These are phyloP conservation scores for Backusella circina DNA, from an alignment of 192 early-diverging fungal genomes.

Conservation along the genomic window DNA sequence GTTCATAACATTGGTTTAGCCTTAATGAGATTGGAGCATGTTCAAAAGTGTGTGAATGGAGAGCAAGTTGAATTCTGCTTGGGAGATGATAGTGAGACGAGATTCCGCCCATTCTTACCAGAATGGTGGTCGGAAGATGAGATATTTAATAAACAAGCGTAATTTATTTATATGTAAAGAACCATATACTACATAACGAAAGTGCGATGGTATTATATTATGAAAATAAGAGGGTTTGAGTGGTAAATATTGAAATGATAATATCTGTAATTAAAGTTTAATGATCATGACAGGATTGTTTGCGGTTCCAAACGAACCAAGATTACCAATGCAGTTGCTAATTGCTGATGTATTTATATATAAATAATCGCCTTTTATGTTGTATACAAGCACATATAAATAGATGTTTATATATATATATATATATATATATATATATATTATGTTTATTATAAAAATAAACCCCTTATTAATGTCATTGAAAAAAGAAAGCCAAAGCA, in stretches of 20 bases:
- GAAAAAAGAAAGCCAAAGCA: background rate
- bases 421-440: background rate
- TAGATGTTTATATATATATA: background rate
- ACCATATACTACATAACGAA: background rate
- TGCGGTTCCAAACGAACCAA: background rate
- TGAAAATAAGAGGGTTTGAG: background rate
- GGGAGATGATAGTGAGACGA: background rate
- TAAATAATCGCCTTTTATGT: background rate
- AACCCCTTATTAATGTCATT: background rate
- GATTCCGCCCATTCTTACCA: constrained; percentile 21
- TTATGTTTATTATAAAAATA: background rate
- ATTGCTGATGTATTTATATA: background rate
- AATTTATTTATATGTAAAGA: background rate
- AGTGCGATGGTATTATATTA: background rate
- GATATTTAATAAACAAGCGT: background rate
- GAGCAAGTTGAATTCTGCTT: background rate
- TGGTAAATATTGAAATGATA: background rate
- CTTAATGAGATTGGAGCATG: constrained; percentile 80
- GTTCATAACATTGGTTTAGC: constrained; percentile 83
- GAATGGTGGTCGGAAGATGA: constrained; percentile 20
- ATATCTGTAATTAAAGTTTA: background rate
- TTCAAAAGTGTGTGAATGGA: constrained; percentile 22
- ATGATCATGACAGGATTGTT: background rate
- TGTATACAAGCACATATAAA: background rate
- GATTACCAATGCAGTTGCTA: background rate